These are phyloP conservation scores for Scheffersomyces titani DNA, from an alignment of 1,139 yeast species.

Conservation along the genomic window DNA sequence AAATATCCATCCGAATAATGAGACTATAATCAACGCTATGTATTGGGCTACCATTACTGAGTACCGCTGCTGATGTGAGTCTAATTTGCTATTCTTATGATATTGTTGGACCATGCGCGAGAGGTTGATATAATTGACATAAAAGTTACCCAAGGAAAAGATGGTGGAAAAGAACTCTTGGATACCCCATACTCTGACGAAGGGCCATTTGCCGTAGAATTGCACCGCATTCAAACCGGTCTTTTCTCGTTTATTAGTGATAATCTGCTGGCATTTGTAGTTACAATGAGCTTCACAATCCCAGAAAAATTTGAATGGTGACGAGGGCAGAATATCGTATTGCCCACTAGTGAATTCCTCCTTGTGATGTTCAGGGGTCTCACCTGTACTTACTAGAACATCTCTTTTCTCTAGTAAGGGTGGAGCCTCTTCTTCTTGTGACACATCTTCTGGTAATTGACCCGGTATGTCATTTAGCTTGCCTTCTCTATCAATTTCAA, in stretches of 20 bases:
- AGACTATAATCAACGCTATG: slow-evolving; percentile 26
- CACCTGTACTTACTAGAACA: neutral
- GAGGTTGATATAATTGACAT: slow-evolving; percentile 34
- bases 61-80: slow-evolving; percentile 9
- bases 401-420: neutral
- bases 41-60: slow-evolving; percentile 35
- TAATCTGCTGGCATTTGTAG: slow-evolving; percentile 43
- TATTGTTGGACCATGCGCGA: slow-evolving; percentile 28
- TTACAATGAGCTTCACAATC: slow-evolving; percentile 41
- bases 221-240: slow-evolving; percentile 33
- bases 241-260: slow-evolving; percentile 26
- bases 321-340: slow-evolving; percentile 9
- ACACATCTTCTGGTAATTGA: neutral
- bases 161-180: slow-evolving; percentile 41
- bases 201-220: slow-evolving; percentile 52
- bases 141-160: slow-evolving; percentile 42
- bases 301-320: slow-evolving; percentile 24
- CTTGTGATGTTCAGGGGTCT: slow-evolving; percentile 2
- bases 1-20: slow-evolving; percentile 41
- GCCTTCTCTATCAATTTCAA: slow-evolving; percentile 2
- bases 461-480: neutral
- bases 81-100: slow-evolving; percentile 17
- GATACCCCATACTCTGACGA: slow-evolving; percentile 36
- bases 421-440: neutral
- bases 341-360: slow-evolving; percentile 4